Evolutionary conservation across 257 asterid species (phyloP).

Genomic region (Handroanthus guayacan): DNA sequence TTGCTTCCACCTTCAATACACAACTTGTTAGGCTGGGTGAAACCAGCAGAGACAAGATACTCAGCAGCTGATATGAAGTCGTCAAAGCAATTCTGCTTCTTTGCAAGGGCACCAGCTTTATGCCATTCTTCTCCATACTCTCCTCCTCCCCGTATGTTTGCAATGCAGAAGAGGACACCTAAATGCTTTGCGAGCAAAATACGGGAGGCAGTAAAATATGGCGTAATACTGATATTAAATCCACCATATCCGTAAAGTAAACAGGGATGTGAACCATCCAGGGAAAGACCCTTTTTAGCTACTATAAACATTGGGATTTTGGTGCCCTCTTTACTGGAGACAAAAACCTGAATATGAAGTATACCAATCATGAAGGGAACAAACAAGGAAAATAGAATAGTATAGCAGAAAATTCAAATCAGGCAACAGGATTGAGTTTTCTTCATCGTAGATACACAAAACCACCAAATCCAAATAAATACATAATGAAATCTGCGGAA

Average conservation of each 20-base stretch:
- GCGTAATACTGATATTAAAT: slow-evolving; percentile 76
- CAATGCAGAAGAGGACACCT: slow-evolving; percentile 73
- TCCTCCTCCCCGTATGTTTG: slow-evolving; percentile 98
- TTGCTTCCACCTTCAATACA: slow-evolving; percentile 99
- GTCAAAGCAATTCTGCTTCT: slow-evolving; percentile 90
- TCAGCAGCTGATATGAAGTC: slow-evolving; percentile 86
- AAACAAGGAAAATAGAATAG: neutral
- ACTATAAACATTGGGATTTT: slow-evolving; percentile 81
- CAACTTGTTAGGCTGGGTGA: slow-evolving; percentile 79
- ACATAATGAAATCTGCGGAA: slow-evolving; percentile 8
- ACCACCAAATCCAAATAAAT: neutral
- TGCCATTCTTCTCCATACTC: slow-evolving; percentile 99
- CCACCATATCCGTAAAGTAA: slow-evolving; percentile 91
- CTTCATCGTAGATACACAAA: slow-evolving; percentile 13
- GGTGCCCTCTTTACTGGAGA: slow-evolving; percentile 82
- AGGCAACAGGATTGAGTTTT: slow-evolving; percentile 11
- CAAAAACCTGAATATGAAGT: slow-evolving; percentile 67
- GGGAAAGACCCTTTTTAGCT: slow-evolving; percentile 68
- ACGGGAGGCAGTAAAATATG: slow-evolving; percentile 69
- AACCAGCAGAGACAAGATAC: slow-evolving; percentile 85
- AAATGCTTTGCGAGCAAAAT: slow-evolving; percentile 71
- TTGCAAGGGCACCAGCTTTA: slow-evolving; percentile 82
- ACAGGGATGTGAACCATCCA: slow-evolving; percentile 93
- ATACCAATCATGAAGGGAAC: slow-evolving; percentile 32
- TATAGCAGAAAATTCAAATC: slow-evolving; percentile 16